Evolutionary conservation across 805 yeast species (phyloP).

Genomic region (Pichia kluyveri): DNA sequence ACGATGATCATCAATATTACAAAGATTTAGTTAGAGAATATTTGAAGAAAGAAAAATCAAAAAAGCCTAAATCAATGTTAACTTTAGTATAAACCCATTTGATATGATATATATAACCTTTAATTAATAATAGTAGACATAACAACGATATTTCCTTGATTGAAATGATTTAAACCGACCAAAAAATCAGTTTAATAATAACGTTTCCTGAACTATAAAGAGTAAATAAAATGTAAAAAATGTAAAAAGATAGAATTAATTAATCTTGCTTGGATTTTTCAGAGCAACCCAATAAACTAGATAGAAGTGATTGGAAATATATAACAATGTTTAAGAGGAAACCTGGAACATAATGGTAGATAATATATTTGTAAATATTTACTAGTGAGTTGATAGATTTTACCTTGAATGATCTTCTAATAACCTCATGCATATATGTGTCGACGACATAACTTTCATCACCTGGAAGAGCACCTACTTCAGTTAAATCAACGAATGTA

Average conservation of each 20-base stretch:
- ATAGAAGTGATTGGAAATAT: not conserved
- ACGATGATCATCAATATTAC: conserved; percentile 7
- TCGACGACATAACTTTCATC: conserved; percentile 5
- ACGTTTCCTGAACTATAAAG: no score
- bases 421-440: not conserved
- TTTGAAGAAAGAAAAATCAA: conserved; percentile 3
- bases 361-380: not conserved
- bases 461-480: conserved; percentile 1
- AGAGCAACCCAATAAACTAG: not conserved
- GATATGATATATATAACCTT: no score
- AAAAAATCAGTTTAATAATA: no score
- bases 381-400: not conserved
- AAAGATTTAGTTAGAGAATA: conserved; percentile 12
- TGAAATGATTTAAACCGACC: no score
- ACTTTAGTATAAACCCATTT: no score
- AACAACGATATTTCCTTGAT: no score
- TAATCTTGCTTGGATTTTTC: not conserved
- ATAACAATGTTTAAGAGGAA: not conserved
- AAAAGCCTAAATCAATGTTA: conserved; percentile 7
- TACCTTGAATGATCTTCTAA: conserved; percentile 1
- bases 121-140: no score
- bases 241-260: not conserved
- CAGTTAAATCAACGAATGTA: not conserved
- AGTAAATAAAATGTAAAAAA: no score
- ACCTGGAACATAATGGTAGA: conserved; percentile 4